phyloP scores from a whole-genome alignment of 345 rosid genomes.

The Kandelia obovata region DNA sequence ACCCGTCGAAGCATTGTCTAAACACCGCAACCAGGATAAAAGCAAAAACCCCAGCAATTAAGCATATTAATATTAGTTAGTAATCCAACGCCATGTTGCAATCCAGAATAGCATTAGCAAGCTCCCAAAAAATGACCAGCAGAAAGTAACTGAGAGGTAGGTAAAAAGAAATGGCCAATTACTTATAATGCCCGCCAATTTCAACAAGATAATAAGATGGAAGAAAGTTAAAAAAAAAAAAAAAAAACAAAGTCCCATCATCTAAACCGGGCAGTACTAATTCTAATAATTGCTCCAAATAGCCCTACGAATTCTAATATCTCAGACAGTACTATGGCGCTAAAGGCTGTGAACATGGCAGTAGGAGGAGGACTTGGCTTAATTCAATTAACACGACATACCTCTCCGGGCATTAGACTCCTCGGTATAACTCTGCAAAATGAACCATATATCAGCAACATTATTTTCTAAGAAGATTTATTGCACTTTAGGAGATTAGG shows the following conservation, averaged over 20 bases:
- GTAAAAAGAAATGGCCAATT: background rate
- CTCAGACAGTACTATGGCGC: background rate
- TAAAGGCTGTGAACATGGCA: background rate
- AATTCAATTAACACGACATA: constrained; percentile 19
- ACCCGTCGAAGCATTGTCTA: too few relatives aligned
- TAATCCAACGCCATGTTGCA: background rate
- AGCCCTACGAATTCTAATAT: too few relatives aligned
- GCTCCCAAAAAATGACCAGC: background rate
- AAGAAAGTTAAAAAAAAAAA: background rate
- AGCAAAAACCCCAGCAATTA: background rate
- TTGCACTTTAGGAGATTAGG: background rate
- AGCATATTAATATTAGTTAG: background rate
- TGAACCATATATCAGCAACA: constrained; percentile 3
- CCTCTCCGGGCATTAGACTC: constrained; percentile 87
- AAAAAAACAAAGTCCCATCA: background rate
- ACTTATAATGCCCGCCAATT: background rate
- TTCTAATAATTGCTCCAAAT: too few relatives aligned
- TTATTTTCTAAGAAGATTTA: background rate
- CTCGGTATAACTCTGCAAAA: constrained; percentile 81
- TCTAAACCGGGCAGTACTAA: background rate
- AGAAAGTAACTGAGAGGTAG: background rate
- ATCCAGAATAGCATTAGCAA: background rate
- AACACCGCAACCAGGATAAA: background rate
- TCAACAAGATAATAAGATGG: background rate
- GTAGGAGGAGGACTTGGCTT: background rate